Evolutionary conservation across 2,329 filamentous ascomycete species (phyloP).

Genomic region (Talaromyces rugulosus): DNA sequence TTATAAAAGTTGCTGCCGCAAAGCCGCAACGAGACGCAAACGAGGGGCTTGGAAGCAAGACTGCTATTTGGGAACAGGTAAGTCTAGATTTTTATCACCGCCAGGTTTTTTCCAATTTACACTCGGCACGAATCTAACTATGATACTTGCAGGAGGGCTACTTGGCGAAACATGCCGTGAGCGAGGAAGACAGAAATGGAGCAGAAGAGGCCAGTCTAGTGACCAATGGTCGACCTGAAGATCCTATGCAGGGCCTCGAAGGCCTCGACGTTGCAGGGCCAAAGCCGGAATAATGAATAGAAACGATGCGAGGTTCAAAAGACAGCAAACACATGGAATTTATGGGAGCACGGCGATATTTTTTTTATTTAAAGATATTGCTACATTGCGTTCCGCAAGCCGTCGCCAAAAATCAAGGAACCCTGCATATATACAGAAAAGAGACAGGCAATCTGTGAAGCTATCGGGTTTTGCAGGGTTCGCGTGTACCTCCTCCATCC

Average conservation of each 20-base stretch:
- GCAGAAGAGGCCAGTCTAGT: slow-evolving; percentile 52
- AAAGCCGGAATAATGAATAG: slow-evolving; percentile 59
- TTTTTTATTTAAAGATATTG: slow-evolving; percentile 6
- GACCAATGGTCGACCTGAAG: slow-evolving; percentile 56
- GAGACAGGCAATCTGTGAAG: slow-evolving; percentile 10
- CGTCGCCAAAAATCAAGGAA: slow-evolving; percentile 1
- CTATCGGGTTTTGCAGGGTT: slow-evolving; percentile 12
- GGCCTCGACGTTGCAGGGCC: slow-evolving; percentile 92
- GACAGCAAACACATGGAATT: slow-evolving; percentile 4
- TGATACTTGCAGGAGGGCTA: slow-evolving; percentile 70
- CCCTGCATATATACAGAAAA: slow-evolving; percentile 14
- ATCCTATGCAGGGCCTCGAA: slow-evolving; percentile 95
- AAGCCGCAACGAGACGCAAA: slow-evolving; percentile 87
- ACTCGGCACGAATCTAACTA: not conserved
- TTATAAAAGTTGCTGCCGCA: slow-evolving; percentile 86
- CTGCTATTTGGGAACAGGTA: slow-evolving; percentile 96
- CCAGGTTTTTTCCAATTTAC: not conserved
- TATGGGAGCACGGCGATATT: slow-evolving; percentile 18
- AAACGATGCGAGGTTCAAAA: slow-evolving; percentile 3
- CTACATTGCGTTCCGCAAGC: slow-evolving; percentile 11
- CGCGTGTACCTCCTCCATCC: slow-evolving; percentile 3
- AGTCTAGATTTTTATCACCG: slow-evolving; percentile 22
- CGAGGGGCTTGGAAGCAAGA: slow-evolving; percentile 87
- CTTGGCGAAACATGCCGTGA: slow-evolving; percentile 80
- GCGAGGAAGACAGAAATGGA: slow-evolving; percentile 69